Percentiles rank a stretch among this genome's conserved stretches.
Evolutionary conservation across 2,329 filamentous ascomycete species (phyloP).

Genomic region (Mariannaea sp.): DNA sequence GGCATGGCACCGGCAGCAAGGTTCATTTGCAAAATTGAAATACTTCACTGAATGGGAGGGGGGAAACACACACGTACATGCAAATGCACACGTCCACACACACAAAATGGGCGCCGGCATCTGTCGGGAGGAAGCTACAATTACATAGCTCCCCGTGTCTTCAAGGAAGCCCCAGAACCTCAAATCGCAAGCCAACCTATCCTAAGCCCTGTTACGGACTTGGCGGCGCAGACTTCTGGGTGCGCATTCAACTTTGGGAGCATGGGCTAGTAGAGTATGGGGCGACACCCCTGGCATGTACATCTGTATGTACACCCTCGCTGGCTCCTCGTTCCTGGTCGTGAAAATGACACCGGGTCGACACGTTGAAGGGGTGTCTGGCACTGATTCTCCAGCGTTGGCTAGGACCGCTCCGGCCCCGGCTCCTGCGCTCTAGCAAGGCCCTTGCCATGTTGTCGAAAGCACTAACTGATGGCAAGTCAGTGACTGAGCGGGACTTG

Average conservation of each 20-base stretch:
- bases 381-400: slow-evolving; percentile 25
- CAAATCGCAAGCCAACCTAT: slow-evolving; percentile 24
- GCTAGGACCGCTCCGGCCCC: slow-evolving; percentile 23
- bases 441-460: slow-evolving; percentile 24
- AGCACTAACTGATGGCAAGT: slow-evolving; percentile 12
- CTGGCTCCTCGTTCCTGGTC: slow-evolving; percentile 27
- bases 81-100: too few species aligned
- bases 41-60: slow-evolving; percentile 21
- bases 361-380: slow-evolving; percentile 31
- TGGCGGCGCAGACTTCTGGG: slow-evolving; percentile 27
- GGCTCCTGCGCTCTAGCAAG: slow-evolving; percentile 27
- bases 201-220: slow-evolving; percentile 35
- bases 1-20: not conserved
- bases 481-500: slow-evolving; percentile 27
- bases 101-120: slow-evolving; percentile 14
- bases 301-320: slow-evolving; percentile 22
- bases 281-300: slow-evolving; percentile 22
- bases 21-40: slow-evolving; percentile 2
- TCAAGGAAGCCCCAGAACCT: slow-evolving; percentile 21
- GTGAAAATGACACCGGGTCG: slow-evolving; percentile 23
- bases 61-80: slow-evolving; percentile 10
- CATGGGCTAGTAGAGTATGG: slow-evolving; percentile 27
- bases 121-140: slow-evolving; percentile 34
- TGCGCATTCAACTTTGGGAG: too few species aligned
- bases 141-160: slow-evolving; percentile 34